Percentiles rank a stretch among this genome's conserved stretches.
phyloP scores from a whole-genome alignment of 78 protist genomes.

The Mantamonas sphyraenae region DNA sequence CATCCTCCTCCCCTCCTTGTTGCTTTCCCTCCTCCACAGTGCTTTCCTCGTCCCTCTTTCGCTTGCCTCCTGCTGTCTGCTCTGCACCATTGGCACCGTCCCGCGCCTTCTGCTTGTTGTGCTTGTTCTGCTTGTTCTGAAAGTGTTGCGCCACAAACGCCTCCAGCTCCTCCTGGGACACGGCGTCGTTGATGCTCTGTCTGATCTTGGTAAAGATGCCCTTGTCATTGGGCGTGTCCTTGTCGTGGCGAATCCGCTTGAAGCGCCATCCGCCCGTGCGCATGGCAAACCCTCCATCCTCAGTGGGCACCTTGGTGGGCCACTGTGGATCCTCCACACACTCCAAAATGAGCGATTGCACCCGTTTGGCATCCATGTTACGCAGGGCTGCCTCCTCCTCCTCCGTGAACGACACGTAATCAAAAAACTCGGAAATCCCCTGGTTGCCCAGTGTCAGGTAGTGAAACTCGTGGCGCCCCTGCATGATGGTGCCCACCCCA shows the following conservation, averaged over 20 bases:
- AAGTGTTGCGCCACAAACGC: no score
- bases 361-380: background rate
- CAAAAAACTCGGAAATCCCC: no score
- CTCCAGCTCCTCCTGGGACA: no score
- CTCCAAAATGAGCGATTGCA: conserved; percentile 1
- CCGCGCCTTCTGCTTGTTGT: no score
- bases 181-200: no score
- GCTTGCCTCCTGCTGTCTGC: no score
- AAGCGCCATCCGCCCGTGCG: conserved; percentile 13
- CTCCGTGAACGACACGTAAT: background rate
- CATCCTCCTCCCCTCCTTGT: no score
- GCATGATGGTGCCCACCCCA: background rate
- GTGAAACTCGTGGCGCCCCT: background rate
- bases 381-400: background rate
- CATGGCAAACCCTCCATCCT: background rate
- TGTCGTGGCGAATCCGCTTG: conserved; percentile 19
- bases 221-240: background rate
- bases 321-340: conserved; percentile 11
- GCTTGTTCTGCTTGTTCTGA: no score
- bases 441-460: background rate
- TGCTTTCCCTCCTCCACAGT: no score
- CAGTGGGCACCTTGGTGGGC: background rate
- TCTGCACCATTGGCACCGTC: no score
- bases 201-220: no score
- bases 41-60: no score